These are phyloP conservation scores for Akebia trifoliata DNA, from an alignment of 164 flowering plant genomes.

Conservation along the genomic window DNA sequence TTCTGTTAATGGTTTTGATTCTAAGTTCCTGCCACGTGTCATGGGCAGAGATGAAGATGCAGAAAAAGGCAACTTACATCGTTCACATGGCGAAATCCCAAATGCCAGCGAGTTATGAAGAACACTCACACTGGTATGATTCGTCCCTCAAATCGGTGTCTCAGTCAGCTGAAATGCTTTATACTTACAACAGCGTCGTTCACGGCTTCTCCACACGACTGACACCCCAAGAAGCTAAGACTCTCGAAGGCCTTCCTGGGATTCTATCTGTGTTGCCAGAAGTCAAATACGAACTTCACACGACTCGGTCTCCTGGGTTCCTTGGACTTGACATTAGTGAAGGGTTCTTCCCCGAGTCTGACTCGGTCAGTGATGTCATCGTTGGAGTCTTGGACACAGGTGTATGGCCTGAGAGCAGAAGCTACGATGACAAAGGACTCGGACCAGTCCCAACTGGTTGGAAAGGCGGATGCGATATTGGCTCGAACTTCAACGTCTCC, in stretches of 20 bases:
- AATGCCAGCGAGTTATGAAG: constrained; percentile 48
- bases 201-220: constrained; percentile 76
- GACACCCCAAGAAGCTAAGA: constrained; percentile 46
- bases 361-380: constrained; percentile 44
- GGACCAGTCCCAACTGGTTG: constrained; percentile 62
- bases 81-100: constrained; percentile 61
- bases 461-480: constrained; percentile 66
- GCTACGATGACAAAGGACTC: constrained; percentile 63
- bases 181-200: constrained; percentile 54
- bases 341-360: constrained; percentile 34
- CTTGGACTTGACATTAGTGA: constrained; percentile 48
- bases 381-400: constrained; percentile 86
- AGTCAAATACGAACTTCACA: constrained; percentile 63
- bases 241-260: constrained; percentile 38
- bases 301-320: constrained; percentile 82
- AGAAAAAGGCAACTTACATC: constrained; percentile 55
- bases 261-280: constrained; percentile 62
- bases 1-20: constrained; percentile 11
- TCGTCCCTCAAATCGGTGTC: constrained; percentile 58
- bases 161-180: constrained; percentile 53
- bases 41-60: constrained; percentile 16
- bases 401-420: constrained; percentile 70
- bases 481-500: constrained; percentile 39
- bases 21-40: constrained; percentile 10
- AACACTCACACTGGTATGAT: constrained; percentile 63